A percentile compares a stretch with the other conserved stretches of the same genome.
phyloP scores from a whole-genome alignment of 1,284 basidiomycete species.

The Acaromyces ingoldii region DNA sequence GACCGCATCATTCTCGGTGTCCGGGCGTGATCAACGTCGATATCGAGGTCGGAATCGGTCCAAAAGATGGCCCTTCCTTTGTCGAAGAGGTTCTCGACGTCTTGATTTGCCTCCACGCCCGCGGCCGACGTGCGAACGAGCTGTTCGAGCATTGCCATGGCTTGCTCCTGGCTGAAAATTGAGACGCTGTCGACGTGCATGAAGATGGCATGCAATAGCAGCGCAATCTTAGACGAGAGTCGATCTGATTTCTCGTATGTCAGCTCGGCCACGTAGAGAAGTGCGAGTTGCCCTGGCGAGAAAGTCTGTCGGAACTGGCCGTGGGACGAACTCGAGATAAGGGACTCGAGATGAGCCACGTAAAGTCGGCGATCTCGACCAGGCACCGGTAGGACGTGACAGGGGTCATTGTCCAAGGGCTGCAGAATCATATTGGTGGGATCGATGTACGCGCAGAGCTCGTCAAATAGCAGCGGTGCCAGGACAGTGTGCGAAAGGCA shows the following conservation, averaged over 20 bases:
- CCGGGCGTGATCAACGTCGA: conserved; percentile 34
- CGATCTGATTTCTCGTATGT: conserved; percentile 75
- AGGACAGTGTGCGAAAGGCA: conserved; percentile 74
- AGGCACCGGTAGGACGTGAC: too few species aligned
- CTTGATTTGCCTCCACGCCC: conserved; percentile 55
- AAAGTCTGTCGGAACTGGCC: too few species aligned
- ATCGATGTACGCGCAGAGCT: conserved; percentile 76
- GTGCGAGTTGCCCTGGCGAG: conserved; percentile 78
- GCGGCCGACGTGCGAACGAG: conserved; percentile 29
- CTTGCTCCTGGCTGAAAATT: conserved; percentile 65
- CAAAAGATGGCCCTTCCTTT: conserved; percentile 49
- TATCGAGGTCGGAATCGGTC: conserved; percentile 15
- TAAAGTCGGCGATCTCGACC: conserved; percentile 46
- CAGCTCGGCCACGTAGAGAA: conserved; percentile 78
- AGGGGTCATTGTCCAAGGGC: conserved; percentile 62
- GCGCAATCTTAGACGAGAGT: conserved; percentile 65
- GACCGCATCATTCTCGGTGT: conserved; percentile 60
- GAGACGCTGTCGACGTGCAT: conserved; percentile 76
- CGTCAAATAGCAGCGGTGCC: conserved; percentile 71
- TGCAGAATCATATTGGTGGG: conserved; percentile 71
- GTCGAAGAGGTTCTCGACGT: conserved; percentile 73
- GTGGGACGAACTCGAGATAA: too few species aligned
- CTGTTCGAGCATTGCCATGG: conserved; percentile 61
- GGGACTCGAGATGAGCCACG: too few species aligned
- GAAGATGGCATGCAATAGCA: conserved; percentile 74